Conservation (phyloP, 495 filamentous ascomycete genomes). For the Schizothecium vesticola region DNA sequence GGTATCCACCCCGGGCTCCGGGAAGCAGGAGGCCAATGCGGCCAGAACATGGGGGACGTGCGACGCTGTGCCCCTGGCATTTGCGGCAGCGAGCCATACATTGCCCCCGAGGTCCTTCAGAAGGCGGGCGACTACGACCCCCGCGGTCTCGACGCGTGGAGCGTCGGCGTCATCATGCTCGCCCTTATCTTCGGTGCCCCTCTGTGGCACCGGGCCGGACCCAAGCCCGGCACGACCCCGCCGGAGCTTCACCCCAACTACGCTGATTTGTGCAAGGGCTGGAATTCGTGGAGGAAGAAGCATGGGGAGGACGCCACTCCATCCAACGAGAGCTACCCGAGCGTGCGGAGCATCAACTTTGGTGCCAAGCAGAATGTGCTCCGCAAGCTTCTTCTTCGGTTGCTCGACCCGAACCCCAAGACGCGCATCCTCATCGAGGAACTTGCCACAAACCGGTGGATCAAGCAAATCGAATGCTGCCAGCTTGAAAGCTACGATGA, state of each 20-base stretch:
- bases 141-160: constrained; percentile 72
- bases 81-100: constrained; percentile 70
- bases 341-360: constrained; percentile 44
- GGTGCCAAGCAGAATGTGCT: constrained; percentile 48
- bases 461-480: constrained; percentile 69
- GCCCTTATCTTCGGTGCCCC: constrained; percentile 59
- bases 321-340: constrained; percentile 48
- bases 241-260: constrained; percentile 39
- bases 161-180: constrained; percentile 67
- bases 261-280: constrained; percentile 53
- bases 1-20: constrained; percentile 67
- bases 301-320: constrained; percentile 47
- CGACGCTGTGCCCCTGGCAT: constrained; percentile 64
- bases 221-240: constrained; percentile 20
- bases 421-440: constrained; percentile 60
- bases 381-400: constrained; percentile 60
- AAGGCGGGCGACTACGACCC: constrained; percentile 67
- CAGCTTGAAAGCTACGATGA: constrained; percentile 56
- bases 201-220: constrained; percentile 59
- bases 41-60: constrained; percentile 58
- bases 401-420: constrained; percentile 67
- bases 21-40: constrained; percentile 58
- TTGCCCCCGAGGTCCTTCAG: constrained; percentile 68
- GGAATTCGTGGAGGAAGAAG: constrained; percentile 54
- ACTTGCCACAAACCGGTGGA: constrained; percentile 55